These are phyloP conservation scores for Rhynchosporium agropyri DNA, from an alignment of 2,329 filamentous ascomycete genomes.

Conservation along the genomic window DNA sequence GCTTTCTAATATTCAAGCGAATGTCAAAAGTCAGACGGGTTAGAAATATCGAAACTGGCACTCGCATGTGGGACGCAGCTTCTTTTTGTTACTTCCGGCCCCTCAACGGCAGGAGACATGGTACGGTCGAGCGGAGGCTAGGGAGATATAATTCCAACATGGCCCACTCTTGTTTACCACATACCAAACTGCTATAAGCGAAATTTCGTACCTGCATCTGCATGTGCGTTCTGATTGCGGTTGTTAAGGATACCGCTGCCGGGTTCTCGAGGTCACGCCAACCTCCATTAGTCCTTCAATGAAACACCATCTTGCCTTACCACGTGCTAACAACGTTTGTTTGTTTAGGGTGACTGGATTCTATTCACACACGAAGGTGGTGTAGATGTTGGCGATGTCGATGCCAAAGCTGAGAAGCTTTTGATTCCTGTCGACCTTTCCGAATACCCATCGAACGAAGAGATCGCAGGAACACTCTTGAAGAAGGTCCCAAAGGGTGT, in stretches of 20 bases:
- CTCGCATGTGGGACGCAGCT: slow-evolving; percentile 31
- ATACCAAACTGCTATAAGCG: slow-evolving; percentile 24
- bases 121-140: slow-evolving; percentile 41
- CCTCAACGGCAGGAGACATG: slow-evolving; percentile 29
- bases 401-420: slow-evolving; percentile 98
- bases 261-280: slow-evolving; percentile 22
- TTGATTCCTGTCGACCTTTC: slow-evolving; percentile 94
- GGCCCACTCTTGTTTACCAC: slow-evolving; percentile 33
- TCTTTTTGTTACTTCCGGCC: slow-evolving; percentile 33
- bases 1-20: slow-evolving; percentile 37
- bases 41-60: not conserved
- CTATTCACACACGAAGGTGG: slow-evolving; percentile 99
- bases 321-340: slow-evolving; percentile 35
- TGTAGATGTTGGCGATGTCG: slow-evolving; percentile 99
- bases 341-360: slow-evolving; percentile 90
- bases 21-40: slow-evolving; percentile 41
- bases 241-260: slow-evolving; percentile 21
- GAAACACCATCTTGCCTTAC: slow-evolving; percentile 10
- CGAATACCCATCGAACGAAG: slow-evolving; percentile 93
- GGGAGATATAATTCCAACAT: slow-evolving; percentile 25
- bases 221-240: slow-evolving; percentile 26
- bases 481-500: slow-evolving; percentile 93
- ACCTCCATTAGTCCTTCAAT: slow-evolving; percentile 25
- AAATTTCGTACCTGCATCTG: slow-evolving; percentile 33
- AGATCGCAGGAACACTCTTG: slow-evolving; percentile 82